Evolutionary conservation across 768 basidiomycete species (phyloP).

Genomic region (Panaeolus cyanescens): DNA sequence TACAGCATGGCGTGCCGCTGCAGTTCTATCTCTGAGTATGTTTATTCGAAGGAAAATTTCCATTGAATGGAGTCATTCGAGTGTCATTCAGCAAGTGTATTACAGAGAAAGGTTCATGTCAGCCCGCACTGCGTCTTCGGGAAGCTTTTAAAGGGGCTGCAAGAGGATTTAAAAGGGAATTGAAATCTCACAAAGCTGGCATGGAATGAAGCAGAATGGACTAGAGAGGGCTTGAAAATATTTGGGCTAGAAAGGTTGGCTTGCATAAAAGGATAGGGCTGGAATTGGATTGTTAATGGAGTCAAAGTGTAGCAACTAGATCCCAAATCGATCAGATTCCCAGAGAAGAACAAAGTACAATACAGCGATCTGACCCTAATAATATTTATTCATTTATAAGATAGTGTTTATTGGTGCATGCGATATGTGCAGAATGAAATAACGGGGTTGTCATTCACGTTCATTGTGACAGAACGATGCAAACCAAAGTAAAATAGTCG

Average conservation of each 20-base stretch:
- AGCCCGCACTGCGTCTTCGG: neutral
- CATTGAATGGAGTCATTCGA: neutral
- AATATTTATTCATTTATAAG: neutral
- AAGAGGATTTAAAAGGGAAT: neutral
- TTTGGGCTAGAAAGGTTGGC: neutral
- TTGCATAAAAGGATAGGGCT: neutral
- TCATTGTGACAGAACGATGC: constrained; percentile 1
- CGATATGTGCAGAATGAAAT: neutral
- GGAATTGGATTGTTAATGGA: neutral
- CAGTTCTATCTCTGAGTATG: neutral
- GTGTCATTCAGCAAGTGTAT: no score
- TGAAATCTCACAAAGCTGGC: neutral
- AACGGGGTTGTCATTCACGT: neutral
- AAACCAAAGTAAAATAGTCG: neutral
- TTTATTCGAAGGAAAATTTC: neutral
- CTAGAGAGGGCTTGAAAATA: neutral
- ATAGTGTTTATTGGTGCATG: neutral
- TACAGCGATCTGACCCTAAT: neutral
- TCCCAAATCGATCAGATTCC: neutral
- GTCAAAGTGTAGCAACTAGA: neutral
- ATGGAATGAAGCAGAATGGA: neutral
- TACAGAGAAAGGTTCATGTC: neutral
- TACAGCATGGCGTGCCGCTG: neutral
- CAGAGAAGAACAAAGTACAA: constrained; percentile 1
- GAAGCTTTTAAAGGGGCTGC: neutral